A percentile compares a stretch with the other conserved stretches of the same genome.
Evolutionary conservation across 139 green algal genomes (phyloP).

Genomic region (Choricystis sp.): DNA sequence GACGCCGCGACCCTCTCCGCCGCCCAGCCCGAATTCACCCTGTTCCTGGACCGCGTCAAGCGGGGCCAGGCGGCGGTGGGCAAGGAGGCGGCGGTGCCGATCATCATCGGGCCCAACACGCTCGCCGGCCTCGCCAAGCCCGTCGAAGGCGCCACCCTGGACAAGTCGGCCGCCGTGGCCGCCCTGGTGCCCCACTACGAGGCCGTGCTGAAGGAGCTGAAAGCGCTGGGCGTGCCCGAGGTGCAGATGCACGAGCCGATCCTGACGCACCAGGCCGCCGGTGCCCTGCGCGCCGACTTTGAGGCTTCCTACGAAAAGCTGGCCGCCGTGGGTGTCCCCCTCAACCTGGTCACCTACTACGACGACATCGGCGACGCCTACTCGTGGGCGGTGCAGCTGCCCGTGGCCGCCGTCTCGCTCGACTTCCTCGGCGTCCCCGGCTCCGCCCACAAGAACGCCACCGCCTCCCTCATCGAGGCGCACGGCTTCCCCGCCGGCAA

Average conservation of each 20-base stretch:
- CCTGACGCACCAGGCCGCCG: conserved; percentile 27
- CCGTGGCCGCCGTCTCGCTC: conserved; percentile 44
- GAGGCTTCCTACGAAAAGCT: conserved; percentile 35
- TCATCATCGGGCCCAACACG: conserved; percentile 64
- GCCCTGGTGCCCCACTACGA: conserved; percentile 54
- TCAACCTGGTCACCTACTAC: conserved; percentile 57
- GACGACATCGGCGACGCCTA: conserved; percentile 57
- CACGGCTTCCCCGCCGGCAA: conserved; percentile 50
- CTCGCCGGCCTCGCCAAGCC: conserved; percentile 42
- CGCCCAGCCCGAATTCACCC: conserved; percentile 28
- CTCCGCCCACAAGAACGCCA: conserved; percentile 27
- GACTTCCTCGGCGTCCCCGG: conserved; percentile 62
- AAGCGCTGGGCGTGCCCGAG: conserved; percentile 27
- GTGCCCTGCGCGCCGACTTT: conserved; percentile 17
- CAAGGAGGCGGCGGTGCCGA: conserved; percentile 45
- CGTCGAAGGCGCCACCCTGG: conserved; percentile 4
- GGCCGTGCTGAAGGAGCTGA: conserved; percentile 40
- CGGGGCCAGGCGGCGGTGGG: conserved; percentile 47
- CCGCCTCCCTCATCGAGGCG: conserved; percentile 34
- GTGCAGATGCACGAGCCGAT: conserved; percentile 72
- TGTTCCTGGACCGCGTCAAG: conserved; percentile 39
- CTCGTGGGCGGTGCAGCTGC: conserved; percentile 47
- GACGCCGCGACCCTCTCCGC: conserved; percentile 10
- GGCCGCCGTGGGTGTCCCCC: conserved; percentile 21
- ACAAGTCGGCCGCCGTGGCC: conserved; percentile 7